Evolutionary conservation across 2,329 filamentous ascomycete genomes (phyloP), one percentile per base, ranked within the genome.

Genomic region (Cladophialophora carrionii): DNA sequence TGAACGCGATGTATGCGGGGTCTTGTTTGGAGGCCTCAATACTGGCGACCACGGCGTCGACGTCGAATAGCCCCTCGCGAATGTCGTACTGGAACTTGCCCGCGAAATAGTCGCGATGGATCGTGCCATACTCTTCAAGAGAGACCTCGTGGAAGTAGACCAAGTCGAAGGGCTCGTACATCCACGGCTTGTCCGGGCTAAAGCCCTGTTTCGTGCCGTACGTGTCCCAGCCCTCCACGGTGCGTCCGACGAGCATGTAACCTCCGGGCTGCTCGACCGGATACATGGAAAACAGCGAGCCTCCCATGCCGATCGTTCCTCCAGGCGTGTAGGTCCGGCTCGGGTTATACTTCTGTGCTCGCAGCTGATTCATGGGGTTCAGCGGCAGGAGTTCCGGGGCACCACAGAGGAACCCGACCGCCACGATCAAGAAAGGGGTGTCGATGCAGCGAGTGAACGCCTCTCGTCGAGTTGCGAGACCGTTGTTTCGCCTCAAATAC

Each of bases 151-250:
- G 82, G 71, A 82, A 86, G 0, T 78, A 82, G 10, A 86, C 75
- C 43, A 84, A 76, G 67, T 87, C 84, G 63, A 86, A 84, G 65
- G 84, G 80, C 54, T 81, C 76, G 69, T 84, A 86, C 1, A 86
- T 75, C 80, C 84, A 85, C 0, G 84, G 84, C 20, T 74, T 68
- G 0, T 77, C 72, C 0, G 76, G 68, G 1, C 73, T 75, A 68
- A 83, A 86, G 1, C 80, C 80, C 0, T 73, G 72, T 66, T 84
- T 84, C 67, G 78, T 81, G 0, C 82, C 81, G 12, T 83, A 78
- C 41, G 80, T 79, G 68, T 86, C 84, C 56, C 82, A 81, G 20
- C 34, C 34, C 34, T 41, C 34, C 14, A 41, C 34, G 81, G 80
- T 0, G 81, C 81, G 2, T 84, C 78, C 0, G 0, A 78, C 80